These are phyloP conservation scores for Jaltomata sinuosa DNA, from an alignment of 257 asterid genomes.

Conservation along the genomic window DNA sequence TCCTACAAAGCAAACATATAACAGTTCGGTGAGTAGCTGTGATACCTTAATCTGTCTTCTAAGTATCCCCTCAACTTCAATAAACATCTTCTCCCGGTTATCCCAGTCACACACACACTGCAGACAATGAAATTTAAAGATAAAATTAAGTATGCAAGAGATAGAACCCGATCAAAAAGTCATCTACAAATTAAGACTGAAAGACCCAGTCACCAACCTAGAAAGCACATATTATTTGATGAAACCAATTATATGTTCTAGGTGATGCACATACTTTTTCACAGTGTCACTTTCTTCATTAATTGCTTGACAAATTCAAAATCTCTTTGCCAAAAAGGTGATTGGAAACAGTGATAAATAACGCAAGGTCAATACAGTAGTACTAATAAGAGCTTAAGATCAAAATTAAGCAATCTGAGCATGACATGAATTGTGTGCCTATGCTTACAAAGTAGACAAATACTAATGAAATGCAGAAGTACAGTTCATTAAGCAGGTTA, in stretches of 20 bases:
- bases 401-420: background rate
- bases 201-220: background rate
- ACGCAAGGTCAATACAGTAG: background rate
- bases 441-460: background rate
- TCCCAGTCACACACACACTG: constrained; percentile 99
- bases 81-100: constrained; percentile 83
- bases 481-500: background rate
- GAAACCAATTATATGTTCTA: background rate
- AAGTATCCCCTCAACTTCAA: constrained; percentile 92
- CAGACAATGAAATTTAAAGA: background rate
- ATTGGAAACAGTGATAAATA: background rate
- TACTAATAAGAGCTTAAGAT: background rate
- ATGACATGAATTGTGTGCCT: background rate
- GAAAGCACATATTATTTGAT: background rate
- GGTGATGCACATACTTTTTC: background rate
- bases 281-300: background rate
- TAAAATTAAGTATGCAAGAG: background rate
- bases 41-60: constrained; percentile 87
- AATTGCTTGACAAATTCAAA: background rate
- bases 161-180: background rate
- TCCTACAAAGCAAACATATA: background rate
- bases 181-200: background rate
- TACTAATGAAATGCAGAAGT: background rate
- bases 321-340: background rate
- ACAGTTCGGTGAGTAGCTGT: background rate